Base-by-base conservation (phyloP, 176 grass and related monocot species). In the Carex myosuroides region DNA sequence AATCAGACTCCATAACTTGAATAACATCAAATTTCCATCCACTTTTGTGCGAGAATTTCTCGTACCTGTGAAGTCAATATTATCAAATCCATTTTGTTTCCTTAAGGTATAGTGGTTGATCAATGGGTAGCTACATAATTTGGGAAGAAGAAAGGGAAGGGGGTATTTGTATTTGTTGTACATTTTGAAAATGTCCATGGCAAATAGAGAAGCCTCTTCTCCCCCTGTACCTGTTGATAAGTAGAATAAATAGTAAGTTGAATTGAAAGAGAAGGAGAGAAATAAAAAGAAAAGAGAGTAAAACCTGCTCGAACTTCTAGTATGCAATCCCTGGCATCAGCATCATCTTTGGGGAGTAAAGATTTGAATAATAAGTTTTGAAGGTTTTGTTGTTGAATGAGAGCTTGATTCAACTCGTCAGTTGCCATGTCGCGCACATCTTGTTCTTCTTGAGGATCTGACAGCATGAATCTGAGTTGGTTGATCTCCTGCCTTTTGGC, bases 181-280 rank as follows among this genome's bases (percentile, higher is more conserved):
- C 93, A 98, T 98, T 88, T 76, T 93, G 72, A 98, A 98, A 86
- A 98, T 84, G 81, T 98, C 91, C 95, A 98, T 92, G 26, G 95
- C 92, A 86, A 98, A 98, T 18, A 98, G 88, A 59, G 95, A 98
- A 13, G 92, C 95, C 83, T 98, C 95, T 82, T 95, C 95, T 77
- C 95, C 95, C 70, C 95, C 95, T 85, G 92, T 95, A 81, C 92
- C 94, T 97, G 70, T 48, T 8, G 42, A 84, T 22, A 63, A 82
- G 37, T 7, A 70, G 2, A 35, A 4, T 35, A 4, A 46, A 10
- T 46, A 46, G 8, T 46, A 46, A 46, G 44, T 46, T 46, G 44
- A 46, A 46, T 46, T 46, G 44, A 46, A 10, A 46, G 44, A 9
- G 44, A 46, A 46, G 9, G 16, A 2, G 12, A 83, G 21, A 81